Evolutionary conservation across 2,329 filamentous ascomycete species (phyloP).

Genomic region (Sporothrix protearum): DNA sequence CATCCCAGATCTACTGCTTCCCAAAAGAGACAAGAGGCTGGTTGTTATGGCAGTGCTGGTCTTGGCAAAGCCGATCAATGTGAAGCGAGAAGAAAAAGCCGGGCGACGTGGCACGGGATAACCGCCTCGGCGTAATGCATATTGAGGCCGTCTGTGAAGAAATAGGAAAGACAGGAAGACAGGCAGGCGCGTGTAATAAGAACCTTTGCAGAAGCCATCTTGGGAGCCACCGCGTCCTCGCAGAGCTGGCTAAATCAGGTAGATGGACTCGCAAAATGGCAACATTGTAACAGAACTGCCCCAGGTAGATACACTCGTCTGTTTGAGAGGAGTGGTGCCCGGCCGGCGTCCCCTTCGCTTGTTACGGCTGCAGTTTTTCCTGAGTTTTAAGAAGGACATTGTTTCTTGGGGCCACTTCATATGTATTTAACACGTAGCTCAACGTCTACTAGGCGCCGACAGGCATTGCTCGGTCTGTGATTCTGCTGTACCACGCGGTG

Average conservation of each 20-base stretch:
- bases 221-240: neutral
- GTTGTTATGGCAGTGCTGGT: neutral
- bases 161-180: neutral
- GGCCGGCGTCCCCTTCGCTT: neutral
- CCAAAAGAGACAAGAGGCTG: neutral
- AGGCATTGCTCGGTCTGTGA: neutral
- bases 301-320: neutral
- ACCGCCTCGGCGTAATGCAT: neutral
- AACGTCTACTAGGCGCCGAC: neutral
- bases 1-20: neutral
- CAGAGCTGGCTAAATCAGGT: slow-evolving; percentile 10
- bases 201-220: too few species aligned
- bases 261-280: neutral
- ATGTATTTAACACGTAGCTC: neutral
- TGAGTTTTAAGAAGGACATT: neutral
- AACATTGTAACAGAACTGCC: slow-evolving; percentile 5
- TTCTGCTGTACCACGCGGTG: neutral
- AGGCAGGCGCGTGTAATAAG: too few species aligned
- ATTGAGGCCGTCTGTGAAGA: neutral
- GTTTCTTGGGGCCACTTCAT: neutral
- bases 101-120: slow-evolving; percentile 10
- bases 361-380: neutral
- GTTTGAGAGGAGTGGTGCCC: neutral
- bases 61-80: neutral
- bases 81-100: neutral